A percentile compares a stretch with the other conserved stretches of the same genome.
Conservation (phyloP, 768 basidiomycete genomes). For the Pisolithus marmoratus region DNA sequence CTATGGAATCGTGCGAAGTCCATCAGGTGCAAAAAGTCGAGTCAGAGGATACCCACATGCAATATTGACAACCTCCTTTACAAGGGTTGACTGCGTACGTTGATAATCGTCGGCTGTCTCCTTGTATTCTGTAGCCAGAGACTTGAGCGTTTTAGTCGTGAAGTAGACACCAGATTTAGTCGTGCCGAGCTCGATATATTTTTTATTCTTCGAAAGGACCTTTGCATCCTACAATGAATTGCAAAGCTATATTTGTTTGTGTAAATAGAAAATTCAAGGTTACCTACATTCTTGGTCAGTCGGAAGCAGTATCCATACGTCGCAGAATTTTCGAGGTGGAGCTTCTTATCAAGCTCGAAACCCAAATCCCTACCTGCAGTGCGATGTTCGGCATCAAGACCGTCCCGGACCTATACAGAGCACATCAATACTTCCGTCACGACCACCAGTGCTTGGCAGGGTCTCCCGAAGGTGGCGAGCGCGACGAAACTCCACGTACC, state of each 20-base stretch:
- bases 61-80: slow-evolving; percentile 89
- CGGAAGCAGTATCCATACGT: slow-evolving; percentile 91
- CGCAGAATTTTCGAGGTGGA: slow-evolving; percentile 89
- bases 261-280: not conserved
- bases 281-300: slow-evolving; percentile 79
- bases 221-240: slow-evolving; percentile 64
- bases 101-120: slow-evolving; percentile 66
- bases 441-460: too few relatives aligned
- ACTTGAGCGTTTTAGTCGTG: slow-evolving; percentile 70
- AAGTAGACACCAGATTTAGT: slow-evolving; percentile 87
- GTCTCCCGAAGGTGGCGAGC: not conserved
- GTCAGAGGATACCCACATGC: slow-evolving; percentile 54
- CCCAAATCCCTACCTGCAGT: slow-evolving; percentile 62
- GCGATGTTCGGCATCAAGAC: slow-evolving; percentile 77
- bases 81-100: slow-evolving; percentile 71
- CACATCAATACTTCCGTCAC: not conserved
- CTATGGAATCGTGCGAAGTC: slow-evolving; percentile 36
- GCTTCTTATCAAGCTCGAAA: slow-evolving; percentile 87
- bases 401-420: slow-evolving; percentile 53
- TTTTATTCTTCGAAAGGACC: slow-evolving; percentile 51
- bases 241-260: not conserved
- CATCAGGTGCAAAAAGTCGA: not conserved
- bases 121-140: slow-evolving; percentile 63
- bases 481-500: slow-evolving; percentile 24
- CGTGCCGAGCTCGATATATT: slow-evolving; percentile 80